Evolutionary conservation across 2,329 filamentous ascomycete genomes (phyloP).

Genomic region (Arthrobotrys pseudoclavata): DNA sequence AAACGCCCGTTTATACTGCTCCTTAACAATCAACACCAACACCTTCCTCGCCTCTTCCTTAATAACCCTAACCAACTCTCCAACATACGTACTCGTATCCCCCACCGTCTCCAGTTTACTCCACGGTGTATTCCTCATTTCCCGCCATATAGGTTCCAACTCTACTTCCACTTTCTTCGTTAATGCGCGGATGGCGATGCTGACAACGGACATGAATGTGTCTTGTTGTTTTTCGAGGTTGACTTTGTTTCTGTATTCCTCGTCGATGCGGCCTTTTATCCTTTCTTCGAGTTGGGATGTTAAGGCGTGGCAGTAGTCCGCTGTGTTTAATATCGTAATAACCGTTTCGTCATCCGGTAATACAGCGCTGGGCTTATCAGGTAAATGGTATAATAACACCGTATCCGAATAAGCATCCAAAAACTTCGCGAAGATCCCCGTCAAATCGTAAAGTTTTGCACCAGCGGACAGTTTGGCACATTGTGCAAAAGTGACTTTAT

Average conservation of each 20-base stretch:
- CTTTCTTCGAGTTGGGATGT: conserved; percentile 94
- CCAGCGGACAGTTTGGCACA: conserved; percentile 96
- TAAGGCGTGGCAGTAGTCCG: conserved; percentile 96
- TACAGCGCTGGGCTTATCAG: conserved; percentile 44
- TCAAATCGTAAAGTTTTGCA: conserved; percentile 85
- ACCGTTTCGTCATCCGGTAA: conserved; percentile 77
- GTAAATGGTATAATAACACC: conserved; percentile 75
- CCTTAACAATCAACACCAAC: conserved; percentile 83
- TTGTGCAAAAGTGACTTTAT: conserved; percentile 90
- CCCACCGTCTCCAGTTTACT: conserved; percentile 91
- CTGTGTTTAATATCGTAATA: conserved; percentile 91
- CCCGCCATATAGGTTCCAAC: conserved; percentile 89
- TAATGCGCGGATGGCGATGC: conserved; percentile 84
- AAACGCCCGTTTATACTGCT: conserved; percentile 93
- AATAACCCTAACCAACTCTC: conserved; percentile 80
- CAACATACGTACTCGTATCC: conserved; percentile 92
- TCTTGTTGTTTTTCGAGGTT: conserved; percentile 95
- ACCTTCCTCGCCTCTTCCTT: conserved; percentile 81
- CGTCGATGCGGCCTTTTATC: conserved; percentile 89
- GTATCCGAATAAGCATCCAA: conserved; percentile 96
- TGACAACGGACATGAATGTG: conserved; percentile 93
- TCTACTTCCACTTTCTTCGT: conserved; percentile 86
- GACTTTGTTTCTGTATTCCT: conserved; percentile 79
- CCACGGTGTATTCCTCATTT: conserved; percentile 98
- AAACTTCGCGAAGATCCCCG: conserved; percentile 89